Evolutionary conservation across 306 rosid species (phyloP).

Genomic region (Canavalia ensiformis): DNA sequence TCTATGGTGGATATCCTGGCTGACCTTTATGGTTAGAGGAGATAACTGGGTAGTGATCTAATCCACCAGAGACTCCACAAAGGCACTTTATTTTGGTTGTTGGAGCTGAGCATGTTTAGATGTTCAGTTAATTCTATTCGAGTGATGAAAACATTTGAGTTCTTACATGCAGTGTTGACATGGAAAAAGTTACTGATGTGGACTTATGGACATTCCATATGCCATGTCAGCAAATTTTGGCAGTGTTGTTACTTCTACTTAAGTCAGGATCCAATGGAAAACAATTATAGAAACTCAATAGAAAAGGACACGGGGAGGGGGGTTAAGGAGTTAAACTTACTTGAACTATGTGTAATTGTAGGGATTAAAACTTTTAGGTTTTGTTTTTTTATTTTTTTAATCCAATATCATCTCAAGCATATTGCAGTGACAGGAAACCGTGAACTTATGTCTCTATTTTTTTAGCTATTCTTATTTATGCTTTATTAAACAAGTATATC

Average conservation of each 20-base stretch:
- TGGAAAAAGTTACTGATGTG: slow-evolving; percentile 5
- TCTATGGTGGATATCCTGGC: slow-evolving; percentile 66
- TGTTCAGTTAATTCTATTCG: slow-evolving; percentile 5
- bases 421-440: background rate
- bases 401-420: background rate
- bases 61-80: slow-evolving; percentile 62
- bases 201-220: background rate
- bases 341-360: background rate
- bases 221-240: slow-evolving; percentile 18
- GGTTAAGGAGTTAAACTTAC: background rate
- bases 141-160: background rate
- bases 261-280: slow-evolving; percentile 29
- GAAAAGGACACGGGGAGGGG: background rate
- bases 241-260: slow-evolving; percentile 2
- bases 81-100: slow-evolving; percentile 59
- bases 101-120: slow-evolving; percentile 65
- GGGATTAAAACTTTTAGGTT: background rate
- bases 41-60: slow-evolving; percentile 50
- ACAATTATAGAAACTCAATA: background rate
- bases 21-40: slow-evolving; percentile 50
- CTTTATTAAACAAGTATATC: slow-evolving; percentile 6
- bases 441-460: slow-evolving; percentile 8
- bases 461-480: background rate
- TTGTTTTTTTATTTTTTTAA: background rate
- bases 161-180: slow-evolving; percentile 1